phyloP scores from a whole-genome alignment of 805 yeast species.

The Wickerhamomyces ciferrii region DNA sequence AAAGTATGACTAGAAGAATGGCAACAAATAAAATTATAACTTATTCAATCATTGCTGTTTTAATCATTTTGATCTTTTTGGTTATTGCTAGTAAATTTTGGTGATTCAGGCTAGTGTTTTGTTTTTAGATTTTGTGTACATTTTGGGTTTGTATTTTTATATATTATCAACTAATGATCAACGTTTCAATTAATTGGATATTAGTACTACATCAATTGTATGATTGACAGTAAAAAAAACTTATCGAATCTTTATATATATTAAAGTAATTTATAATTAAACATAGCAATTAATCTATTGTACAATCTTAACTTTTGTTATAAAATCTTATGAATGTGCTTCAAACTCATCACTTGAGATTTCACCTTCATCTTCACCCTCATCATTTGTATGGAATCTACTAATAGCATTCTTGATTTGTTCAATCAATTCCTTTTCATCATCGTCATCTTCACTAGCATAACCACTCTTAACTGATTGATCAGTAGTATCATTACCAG shows the following conservation, averaged over 20 bases:
- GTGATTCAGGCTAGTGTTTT: constrained; percentile 5
- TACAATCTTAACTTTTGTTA: neutral
- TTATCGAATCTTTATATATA: no score
- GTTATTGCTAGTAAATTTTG: constrained; percentile 70
- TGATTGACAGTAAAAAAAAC: no score
- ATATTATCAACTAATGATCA: neutral
- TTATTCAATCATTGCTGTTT: constrained; percentile 85
- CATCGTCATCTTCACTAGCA: constrained; percentile 12
- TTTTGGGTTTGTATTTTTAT: neutral
- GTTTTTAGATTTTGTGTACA: neutral
- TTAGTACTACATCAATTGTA: neutral
- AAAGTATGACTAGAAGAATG: constrained; percentile 88
- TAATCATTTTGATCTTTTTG: constrained; percentile 73
- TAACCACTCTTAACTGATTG: constrained; percentile 4
- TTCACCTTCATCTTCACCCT: constrained; percentile 29
- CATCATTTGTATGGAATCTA: constrained; percentile 17
- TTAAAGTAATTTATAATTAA: no score
- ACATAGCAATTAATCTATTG: neutral
- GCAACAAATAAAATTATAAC: constrained; percentile 89
- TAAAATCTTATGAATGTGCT: constrained; percentile 25
- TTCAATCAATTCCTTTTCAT: constrained; percentile 28
- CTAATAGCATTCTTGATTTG: constrained; percentile 40
- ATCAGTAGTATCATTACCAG: constrained; percentile 6
- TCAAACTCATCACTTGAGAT: constrained; percentile 55
- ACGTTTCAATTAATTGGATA: neutral